Evolutionary conservation across 192 early-diverging fungal species (phyloP).

Genomic region (Coemansia javaensis): DNA sequence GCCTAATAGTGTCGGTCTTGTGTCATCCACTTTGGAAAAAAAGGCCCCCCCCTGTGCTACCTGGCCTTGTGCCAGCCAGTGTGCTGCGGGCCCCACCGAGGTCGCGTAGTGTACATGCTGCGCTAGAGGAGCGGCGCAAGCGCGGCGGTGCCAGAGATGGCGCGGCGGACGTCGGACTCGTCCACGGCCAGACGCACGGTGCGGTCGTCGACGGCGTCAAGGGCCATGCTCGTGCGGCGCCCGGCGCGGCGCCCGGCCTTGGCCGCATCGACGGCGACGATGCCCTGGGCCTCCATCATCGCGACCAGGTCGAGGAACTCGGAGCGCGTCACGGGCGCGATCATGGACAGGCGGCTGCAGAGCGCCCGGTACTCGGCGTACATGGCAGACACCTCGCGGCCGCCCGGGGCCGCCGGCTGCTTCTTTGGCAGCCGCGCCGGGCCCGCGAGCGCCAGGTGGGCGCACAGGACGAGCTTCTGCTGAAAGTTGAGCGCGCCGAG

Average conservation of each 20-base stretch:
- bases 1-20: constrained; percentile 4
- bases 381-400: constrained; percentile 43
- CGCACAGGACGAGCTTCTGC: constrained; percentile 70
- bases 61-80: no score
- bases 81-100: no score
- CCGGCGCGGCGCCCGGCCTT: constrained; percentile 29
- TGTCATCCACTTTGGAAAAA: background rate
- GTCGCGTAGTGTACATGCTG: no score
- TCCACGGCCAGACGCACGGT: constrained; percentile 38
- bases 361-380: constrained; percentile 54
- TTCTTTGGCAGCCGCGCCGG: constrained; percentile 51
- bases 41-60: no score
- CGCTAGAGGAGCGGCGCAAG: constrained; percentile 28
- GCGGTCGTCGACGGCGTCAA: constrained; percentile 44
- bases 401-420: constrained; percentile 34
- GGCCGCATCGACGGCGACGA: constrained; percentile 47
- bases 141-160: constrained; percentile 20
- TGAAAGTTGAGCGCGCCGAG: constrained; percentile 72
- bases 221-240: constrained; percentile 20
- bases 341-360: constrained; percentile 50
- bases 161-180: constrained; percentile 37
- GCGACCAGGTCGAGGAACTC: constrained; percentile 72
- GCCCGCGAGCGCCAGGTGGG: constrained; percentile 15
- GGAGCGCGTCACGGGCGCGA: constrained; percentile 65
- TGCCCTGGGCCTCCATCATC: constrained; percentile 67